phyloP scores from a whole-genome alignment of 139 green algal species.

The Chlamydomonas sp. region DNA sequence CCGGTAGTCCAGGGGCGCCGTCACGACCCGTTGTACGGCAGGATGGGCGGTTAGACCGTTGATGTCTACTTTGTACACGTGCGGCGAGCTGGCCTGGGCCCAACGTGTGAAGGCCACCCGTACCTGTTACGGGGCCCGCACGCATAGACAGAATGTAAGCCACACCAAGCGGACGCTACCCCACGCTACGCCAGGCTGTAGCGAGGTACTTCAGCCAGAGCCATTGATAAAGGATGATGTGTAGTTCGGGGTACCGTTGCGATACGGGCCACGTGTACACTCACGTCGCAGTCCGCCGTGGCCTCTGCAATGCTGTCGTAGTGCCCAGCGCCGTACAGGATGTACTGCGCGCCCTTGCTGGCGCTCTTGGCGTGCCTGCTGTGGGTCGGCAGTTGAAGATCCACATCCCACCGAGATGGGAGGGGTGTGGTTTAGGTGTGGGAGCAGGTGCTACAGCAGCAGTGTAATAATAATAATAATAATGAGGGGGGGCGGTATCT shows the following conservation, averaged over 20 bases:
- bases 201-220: neutral
- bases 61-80: slow-evolving; percentile 36
- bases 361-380: slow-evolving; percentile 49
- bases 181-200: too few species aligned
- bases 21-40: neutral
- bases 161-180: too few species aligned
- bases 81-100: slow-evolving; percentile 35
- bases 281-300: slow-evolving; percentile 49
- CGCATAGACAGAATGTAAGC: too few species aligned
- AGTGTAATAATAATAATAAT: too few species aligned
- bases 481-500: too few species aligned
- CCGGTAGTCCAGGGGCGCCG: slow-evolving; percentile 8
- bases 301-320: slow-evolving; percentile 51
- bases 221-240: neutral
- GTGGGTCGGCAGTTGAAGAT: neutral
- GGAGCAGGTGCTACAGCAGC: too few species aligned
- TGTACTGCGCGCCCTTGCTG: slow-evolving; percentile 70
- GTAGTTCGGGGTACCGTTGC: neutral
- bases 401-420: too few species aligned
- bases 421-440: too few species aligned
- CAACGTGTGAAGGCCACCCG: slow-evolving; percentile 68
- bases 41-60: slow-evolving; percentile 31
- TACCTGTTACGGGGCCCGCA: neutral
- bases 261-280: neutral
- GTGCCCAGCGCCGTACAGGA: slow-evolving; percentile 52